These are phyloP conservation scores for Phytopythium boreale DNA, from an alignment of 352 stramenopile species.

Conservation along the genomic window DNA sequence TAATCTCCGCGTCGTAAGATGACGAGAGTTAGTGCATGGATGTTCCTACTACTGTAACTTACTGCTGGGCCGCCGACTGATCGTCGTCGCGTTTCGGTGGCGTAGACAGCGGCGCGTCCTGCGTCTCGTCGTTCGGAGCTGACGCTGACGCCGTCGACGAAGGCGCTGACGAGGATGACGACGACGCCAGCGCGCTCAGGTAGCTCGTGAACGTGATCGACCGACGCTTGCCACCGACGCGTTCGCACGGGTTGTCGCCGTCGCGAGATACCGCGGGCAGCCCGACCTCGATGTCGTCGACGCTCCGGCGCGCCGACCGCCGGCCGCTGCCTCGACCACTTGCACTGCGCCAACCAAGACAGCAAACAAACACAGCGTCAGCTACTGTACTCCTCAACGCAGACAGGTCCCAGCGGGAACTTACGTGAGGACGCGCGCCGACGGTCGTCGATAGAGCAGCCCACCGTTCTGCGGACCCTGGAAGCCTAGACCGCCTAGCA, in stretches of 20 bases:
- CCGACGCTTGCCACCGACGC: slow-evolving; percentile 46
- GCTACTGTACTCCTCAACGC: slow-evolving; percentile 7
- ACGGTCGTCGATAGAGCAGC: slow-evolving; percentile 54
- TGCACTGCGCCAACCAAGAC: slow-evolving; percentile 14
- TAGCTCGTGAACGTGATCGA: slow-evolving; percentile 81
- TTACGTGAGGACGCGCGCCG: slow-evolving; percentile 30
- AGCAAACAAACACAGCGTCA: background rate
- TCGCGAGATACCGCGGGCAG: slow-evolving; percentile 47
- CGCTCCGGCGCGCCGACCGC: slow-evolving; percentile 31
- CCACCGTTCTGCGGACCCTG: slow-evolving; percentile 43
- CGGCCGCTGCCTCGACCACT: slow-evolving; percentile 7
- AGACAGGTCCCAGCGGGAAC: background rate
- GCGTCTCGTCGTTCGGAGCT: background rate
- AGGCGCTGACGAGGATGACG: background rate
- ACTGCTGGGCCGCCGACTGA: background rate
- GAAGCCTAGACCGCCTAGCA: slow-evolving; percentile 60
- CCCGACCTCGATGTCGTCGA: slow-evolving; percentile 80
- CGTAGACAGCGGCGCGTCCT: background rate
- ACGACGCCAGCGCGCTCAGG: slow-evolving; percentile 5
- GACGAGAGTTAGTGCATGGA: background rate
- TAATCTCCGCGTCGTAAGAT: background rate
- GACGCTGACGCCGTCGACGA: background rate
- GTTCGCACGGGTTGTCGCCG: slow-evolving; percentile 38
- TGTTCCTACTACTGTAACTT: slow-evolving; percentile 1
- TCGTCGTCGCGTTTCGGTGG: background rate